phyloP scores from a whole-genome alignment of 23 red algal species.

The Chondrus crispus region DNA sequence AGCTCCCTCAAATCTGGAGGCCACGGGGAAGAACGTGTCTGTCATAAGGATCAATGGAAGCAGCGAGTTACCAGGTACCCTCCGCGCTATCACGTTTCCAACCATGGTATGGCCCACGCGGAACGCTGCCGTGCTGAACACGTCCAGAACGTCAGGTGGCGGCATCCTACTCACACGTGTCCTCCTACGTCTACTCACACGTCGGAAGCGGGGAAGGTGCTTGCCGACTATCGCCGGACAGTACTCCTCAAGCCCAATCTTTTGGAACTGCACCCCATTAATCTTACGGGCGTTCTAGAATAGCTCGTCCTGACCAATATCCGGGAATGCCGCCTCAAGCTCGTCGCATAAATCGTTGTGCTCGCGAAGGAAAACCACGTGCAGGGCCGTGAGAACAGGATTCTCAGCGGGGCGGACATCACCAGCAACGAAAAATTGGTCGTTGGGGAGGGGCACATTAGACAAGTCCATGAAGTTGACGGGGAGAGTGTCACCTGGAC shows the following conservation, averaged over 20 bases:
- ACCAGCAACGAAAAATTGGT: conserved; percentile 11
- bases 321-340: background rate
- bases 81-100: conserved; percentile 5
- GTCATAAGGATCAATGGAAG: background rate
- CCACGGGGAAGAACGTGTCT: conserved; percentile 47
- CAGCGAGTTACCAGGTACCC: background rate
- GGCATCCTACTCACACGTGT: background rate
- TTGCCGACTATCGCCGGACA: conserved; percentile 41
- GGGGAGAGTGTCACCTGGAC: background rate
- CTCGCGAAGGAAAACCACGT: conserved; percentile 8
- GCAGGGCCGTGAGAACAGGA: background rate
- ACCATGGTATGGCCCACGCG: conserved; percentile 75
- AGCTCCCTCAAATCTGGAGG: conserved; percentile 6
- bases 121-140: conserved; percentile 61
- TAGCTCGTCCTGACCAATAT: conserved; percentile 12
- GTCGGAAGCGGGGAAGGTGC: background rate
- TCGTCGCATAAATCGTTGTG: background rate
- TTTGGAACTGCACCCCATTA: conserved; percentile 56
- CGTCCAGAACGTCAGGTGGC: conserved; percentile 7
- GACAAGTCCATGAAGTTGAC: background rate
- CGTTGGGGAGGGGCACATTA: background rate
- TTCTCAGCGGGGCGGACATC: conserved; percentile 18
- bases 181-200: conserved; percentile 20
- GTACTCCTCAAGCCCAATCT: conserved; percentile 50
- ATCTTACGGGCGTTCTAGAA: conserved; percentile 54